Conservation (phyloP, 768 basidiomycete genomes). For the Russula sp. region DNA sequence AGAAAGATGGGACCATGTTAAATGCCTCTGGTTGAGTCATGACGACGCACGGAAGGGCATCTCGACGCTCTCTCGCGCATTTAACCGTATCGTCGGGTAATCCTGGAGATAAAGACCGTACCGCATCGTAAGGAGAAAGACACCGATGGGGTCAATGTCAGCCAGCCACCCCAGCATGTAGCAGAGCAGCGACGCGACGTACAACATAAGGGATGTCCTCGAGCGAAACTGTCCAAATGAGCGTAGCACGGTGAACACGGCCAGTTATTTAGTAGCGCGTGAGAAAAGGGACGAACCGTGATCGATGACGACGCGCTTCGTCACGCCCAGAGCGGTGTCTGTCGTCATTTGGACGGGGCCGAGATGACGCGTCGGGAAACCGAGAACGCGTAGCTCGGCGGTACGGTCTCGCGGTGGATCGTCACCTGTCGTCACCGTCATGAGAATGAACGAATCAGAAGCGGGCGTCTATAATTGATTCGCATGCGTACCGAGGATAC, state of each 20-base stretch:
- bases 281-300: constrained; percentile 35
- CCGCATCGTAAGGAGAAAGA: neutral
- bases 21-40: neutral
- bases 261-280: neutral
- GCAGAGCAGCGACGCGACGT: constrained; percentile 22
- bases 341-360: constrained; percentile 96
- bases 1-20: neutral
- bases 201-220: constrained; percentile 69
- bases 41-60: constrained; percentile 87
- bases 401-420: constrained; percentile 95
- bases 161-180: neutral
- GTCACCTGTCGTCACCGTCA: constrained; percentile 49
- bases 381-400: constrained; percentile 73
- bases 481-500: neutral
- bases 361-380: constrained; percentile 82
- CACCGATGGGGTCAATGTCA: neutral
- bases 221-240: constrained; percentile 42
- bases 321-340: constrained; percentile 91
- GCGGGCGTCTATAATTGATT: too few relatives aligned
- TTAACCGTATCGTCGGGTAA: constrained; percentile 85
- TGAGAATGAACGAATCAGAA: neutral
- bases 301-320: constrained; percentile 74
- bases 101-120: constrained; percentile 40
- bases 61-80: constrained; percentile 83
- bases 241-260: neutral